Base-by-base conservation (phyloP, 768 basidiomycete species). In the Lyophyllum semitale region DNA sequence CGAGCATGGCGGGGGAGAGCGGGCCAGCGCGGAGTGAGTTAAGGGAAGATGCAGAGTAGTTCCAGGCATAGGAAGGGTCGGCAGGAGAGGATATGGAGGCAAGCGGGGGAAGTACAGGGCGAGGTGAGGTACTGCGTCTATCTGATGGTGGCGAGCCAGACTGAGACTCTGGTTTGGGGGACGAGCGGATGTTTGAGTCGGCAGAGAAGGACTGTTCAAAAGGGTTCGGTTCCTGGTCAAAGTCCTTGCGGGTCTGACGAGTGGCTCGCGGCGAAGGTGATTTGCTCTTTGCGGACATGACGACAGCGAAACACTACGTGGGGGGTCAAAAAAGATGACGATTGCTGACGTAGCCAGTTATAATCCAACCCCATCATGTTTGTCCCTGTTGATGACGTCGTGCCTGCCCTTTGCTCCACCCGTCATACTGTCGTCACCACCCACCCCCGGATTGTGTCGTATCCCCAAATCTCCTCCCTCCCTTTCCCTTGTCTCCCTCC, bases 1-100 rank as follows among this genome's bases (percentile, higher is more conserved):
- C 85, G 56, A 97, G 87, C 93, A 98, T 96, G 51, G 96, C 95
- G 27, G 96, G 96, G 5, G 92, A 94, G 51, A 98, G 87, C 1
- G 96, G 96, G 4, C 95, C 96, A 0, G 95, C 83, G 43, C 96
- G 87, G 30, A 98, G 84, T 2, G 93, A 95, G 70, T 89, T 89
- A 46, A 88, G 73, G 40, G 85, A 68, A 42, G 65, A 66, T 13
- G 81, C 71, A 38, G 82, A 78, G 67, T 85, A 85, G 32, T 77
- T 81, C 91, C 93, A 94, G 64, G 59, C 80, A 79, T 65, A 91
- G 79, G 48, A 82, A 69, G 76, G 72, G 60, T 85, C 87, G 11
- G 84, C 77, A 8, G 87, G 85, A 8, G 90, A 89, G 1, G 88
- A 84, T 55, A 94, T 87, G 51, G 89, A 77, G 13, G 89, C 86